These are phyloP conservation scores for Saccharomyces hybrid DNA, from an alignment of 1,139 yeast genomes.

Conservation along the genomic window DNA sequence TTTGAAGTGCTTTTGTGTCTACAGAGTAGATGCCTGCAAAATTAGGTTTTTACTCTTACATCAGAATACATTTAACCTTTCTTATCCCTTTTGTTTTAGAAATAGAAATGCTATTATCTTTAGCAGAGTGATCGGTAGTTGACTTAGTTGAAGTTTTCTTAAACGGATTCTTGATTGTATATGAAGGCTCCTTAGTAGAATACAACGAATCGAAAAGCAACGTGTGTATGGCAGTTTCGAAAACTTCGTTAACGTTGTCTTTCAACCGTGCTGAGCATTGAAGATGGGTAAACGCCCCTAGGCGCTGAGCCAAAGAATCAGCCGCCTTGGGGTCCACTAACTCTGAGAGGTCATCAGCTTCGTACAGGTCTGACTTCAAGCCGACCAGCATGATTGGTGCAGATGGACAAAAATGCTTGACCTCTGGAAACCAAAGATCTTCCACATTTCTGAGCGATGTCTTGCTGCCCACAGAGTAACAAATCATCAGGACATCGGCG, in stretches of 20 bases:
- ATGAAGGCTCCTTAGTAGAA: constrained; percentile 5
- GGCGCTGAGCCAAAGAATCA: constrained; percentile 46
- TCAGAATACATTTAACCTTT: constrained; percentile 10
- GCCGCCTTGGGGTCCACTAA: constrained; percentile 18
- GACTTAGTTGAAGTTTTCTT: constrained; percentile 2
- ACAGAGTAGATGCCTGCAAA: background rate
- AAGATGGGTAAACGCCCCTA: constrained; percentile 71
- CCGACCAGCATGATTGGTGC: constrained; percentile 74
- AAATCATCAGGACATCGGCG: constrained; percentile 64
- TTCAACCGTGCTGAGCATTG: constrained; percentile 72
- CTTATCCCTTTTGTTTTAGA: constrained; percentile 6
- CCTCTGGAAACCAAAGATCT: constrained; percentile 85
- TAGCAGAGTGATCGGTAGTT: background rate
- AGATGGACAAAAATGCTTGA: constrained; percentile 72
- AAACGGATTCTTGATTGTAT: constrained; percentile 11
- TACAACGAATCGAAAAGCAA: constrained; percentile 13
- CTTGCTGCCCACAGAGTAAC: constrained; percentile 62
- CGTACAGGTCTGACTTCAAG: constrained; percentile 59
- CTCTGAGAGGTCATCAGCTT: constrained; percentile 18
- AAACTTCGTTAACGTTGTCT: constrained; percentile 59
- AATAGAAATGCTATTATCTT: background rate
- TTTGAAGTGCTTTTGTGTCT: background rate
- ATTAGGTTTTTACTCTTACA: background rate
- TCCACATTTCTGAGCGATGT: constrained; percentile 64
- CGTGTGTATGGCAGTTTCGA: constrained; percentile 38